A percentile compares a stretch with the other conserved stretches of the same genome.
These are phyloP conservation scores for Discostella stelligera DNA, from an alignment of 352 stramenopile species.

Conservation along the genomic window DNA sequence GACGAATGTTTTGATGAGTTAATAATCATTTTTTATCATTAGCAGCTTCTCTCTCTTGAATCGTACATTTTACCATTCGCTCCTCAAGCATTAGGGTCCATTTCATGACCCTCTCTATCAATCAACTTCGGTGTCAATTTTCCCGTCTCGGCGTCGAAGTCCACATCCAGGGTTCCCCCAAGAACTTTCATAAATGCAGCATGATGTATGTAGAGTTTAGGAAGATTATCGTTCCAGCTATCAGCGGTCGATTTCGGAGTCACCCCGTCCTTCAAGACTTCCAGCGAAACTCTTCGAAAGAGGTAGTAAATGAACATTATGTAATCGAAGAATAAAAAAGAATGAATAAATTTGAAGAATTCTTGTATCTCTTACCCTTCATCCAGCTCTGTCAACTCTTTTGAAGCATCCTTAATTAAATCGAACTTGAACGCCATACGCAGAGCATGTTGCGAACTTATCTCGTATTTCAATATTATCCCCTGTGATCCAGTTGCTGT, in stretches of 20 bases:
- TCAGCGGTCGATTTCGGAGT: constrained; percentile 61
- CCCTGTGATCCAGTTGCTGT: constrained; percentile 38
- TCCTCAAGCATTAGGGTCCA: constrained; percentile 71
- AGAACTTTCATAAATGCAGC: constrained; percentile 81
- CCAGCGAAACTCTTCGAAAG: constrained; percentile 62
- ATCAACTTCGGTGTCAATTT: constrained; percentile 57
- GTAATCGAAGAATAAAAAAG: constrained; percentile 7
- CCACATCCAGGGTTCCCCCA: constrained; percentile 64
- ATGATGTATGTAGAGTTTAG: constrained; percentile 75
- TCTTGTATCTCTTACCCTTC: constrained; percentile 34
- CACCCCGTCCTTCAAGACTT: constrained; percentile 64
- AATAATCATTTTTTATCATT: neutral
- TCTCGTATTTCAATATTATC: constrained; percentile 73
- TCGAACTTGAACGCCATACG: constrained; percentile 80
- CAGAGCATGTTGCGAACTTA: constrained; percentile 55
- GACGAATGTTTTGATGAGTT: too few species aligned
- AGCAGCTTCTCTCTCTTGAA: neutral
- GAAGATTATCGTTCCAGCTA: constrained; percentile 58
- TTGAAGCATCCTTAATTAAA: constrained; percentile 58
- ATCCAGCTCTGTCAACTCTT: constrained; percentile 53
- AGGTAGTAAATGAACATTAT: neutral
- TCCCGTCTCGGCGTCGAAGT: constrained; percentile 52
- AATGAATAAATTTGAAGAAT: constrained; percentile 12
- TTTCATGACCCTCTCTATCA: constrained; percentile 67
- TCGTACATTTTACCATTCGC: neutral